Percentiles rank a stretch among this genome's conserved stretches.
These are phyloP conservation scores for Hansenula lynferdii DNA, from an alignment of 1,139 yeast genomes.

Conservation along the genomic window DNA sequence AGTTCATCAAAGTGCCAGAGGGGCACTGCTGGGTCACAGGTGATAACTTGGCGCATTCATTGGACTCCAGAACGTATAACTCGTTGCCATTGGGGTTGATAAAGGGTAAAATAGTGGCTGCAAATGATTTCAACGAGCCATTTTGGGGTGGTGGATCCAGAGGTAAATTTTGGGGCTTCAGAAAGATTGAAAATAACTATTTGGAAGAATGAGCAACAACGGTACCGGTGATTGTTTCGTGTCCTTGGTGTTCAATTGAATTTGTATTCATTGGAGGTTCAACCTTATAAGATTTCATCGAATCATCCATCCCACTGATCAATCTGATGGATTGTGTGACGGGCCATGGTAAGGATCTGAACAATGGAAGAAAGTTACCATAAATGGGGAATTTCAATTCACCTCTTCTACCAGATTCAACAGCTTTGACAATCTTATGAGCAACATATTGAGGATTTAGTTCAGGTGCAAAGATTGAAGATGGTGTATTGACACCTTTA, in stretches of 20 bases:
- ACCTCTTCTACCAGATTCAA: conserved; percentile 60
- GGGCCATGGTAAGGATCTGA: conserved; percentile 74
- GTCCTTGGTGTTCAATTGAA: too few species aligned
- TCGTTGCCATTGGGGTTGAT: conserved; percentile 85
- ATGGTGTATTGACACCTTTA: conserved; percentile 65
- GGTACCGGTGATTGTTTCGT: background rate
- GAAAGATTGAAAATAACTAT: conserved; percentile 46
- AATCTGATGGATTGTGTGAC: conserved; percentile 48
- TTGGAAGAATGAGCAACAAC: conserved; percentile 17
- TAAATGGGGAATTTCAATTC: conserved; percentile 73
- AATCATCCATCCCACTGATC: conserved; percentile 58
- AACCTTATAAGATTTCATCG: conserved; percentile 32
- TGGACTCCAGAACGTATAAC: conserved; percentile 87
- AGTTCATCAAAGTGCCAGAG: conserved; percentile 64
- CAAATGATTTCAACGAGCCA: conserved; percentile 33
- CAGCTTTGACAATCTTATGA: conserved; percentile 44
- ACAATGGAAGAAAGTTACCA: conserved; percentile 64
- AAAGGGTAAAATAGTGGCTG: conserved; percentile 84
- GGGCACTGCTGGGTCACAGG: conserved; percentile 99
- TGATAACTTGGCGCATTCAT: conserved; percentile 82
- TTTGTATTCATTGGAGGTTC: background rate
- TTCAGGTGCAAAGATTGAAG: conserved; percentile 73
- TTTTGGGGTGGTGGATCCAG: conserved; percentile 26
- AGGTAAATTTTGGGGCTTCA: conserved; percentile 46
- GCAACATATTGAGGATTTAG: conserved; percentile 68